Conservation (phyloP, 495 filamentous ascomycete genomes). For the Daldinia caldariorum region DNA sequence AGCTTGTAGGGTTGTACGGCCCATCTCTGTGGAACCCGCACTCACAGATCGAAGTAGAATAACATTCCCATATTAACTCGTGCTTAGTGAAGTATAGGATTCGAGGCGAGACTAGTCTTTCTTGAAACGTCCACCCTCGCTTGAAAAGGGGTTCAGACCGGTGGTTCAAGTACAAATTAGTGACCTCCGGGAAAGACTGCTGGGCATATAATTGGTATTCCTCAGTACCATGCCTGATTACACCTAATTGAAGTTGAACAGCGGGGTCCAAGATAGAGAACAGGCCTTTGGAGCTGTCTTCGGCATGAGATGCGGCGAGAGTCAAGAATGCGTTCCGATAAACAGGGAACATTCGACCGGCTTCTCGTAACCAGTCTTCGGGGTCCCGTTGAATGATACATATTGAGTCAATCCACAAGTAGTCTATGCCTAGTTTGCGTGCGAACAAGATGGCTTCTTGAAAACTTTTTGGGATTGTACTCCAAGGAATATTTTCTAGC, state of each 20-base stretch:
- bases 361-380: constrained; percentile 12
- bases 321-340: constrained; percentile 9
- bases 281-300: constrained; percentile 1
- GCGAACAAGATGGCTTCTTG: constrained; percentile 9
- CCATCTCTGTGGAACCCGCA: constrained; percentile 4
- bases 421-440: constrained; percentile 5
- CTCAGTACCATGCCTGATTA: not conserved
- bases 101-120: constrained; percentile 45
- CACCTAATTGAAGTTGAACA: not conserved
- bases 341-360: constrained; percentile 14
- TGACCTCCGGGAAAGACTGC: constrained; percentile 3
- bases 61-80: constrained; percentile 46
- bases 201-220: constrained; percentile 1
- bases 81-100: constrained; percentile 37
- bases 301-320: not conserved
- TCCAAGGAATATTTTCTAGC: constrained; percentile 6
- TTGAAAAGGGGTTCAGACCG: constrained; percentile 2
- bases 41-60: constrained; percentile 34
- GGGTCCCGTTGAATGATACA: constrained; percentile 14
- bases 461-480: constrained; percentile 9
- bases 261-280: not conserved
- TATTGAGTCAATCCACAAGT: constrained; percentile 13
- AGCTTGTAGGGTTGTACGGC: not conserved
- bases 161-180: not conserved
- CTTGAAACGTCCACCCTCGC: constrained; percentile 28